Evolutionary conservation across 495 filamentous ascomycete genomes (phyloP).

Genomic region (Daldinia bambusicola): DNA sequence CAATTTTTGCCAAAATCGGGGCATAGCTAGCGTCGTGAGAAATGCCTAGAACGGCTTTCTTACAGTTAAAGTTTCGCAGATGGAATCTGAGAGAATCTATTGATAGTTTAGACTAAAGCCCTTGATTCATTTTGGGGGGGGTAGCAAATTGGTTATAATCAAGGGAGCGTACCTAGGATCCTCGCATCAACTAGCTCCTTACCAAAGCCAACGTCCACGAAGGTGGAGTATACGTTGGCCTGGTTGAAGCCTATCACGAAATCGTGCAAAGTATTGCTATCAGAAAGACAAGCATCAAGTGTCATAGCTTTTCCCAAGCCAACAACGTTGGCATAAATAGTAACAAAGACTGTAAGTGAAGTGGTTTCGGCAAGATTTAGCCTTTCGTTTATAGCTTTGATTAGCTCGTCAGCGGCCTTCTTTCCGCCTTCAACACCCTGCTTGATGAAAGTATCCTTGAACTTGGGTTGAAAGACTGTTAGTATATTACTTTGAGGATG

Average conservation of each 20-base stretch:
- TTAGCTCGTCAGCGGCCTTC: conserved; percentile 72
- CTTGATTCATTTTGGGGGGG: too few relatives aligned
- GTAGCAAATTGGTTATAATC: not conserved
- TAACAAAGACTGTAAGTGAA: conserved; percentile 67
- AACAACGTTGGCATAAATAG: conserved; percentile 75
- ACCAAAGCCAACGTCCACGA: conserved; percentile 76
- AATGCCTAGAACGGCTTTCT: conserved; percentile 82
- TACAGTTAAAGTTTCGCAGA: conserved; percentile 80
- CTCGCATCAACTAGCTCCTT: conserved; percentile 79
- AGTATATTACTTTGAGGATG: not conserved
- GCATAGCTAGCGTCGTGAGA: conserved; percentile 80
- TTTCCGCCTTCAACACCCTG: conserved; percentile 76
- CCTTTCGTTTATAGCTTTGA: conserved; percentile 60
- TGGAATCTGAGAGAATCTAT: conserved; percentile 67
- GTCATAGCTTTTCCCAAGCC: conserved; percentile 70
- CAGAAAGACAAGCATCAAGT: conserved; percentile 65
- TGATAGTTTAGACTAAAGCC: conserved; percentile 11
- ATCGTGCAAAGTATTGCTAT: conserved; percentile 65
- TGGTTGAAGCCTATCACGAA: conserved; percentile 83
- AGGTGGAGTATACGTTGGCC: conserved; percentile 74
- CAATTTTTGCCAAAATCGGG: conserved; percentile 71
- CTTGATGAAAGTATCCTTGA: conserved; percentile 71
- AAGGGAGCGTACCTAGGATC: conserved; percentile 69
- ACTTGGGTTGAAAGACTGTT: conserved; percentile 53
- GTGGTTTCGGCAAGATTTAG: conserved; percentile 51